These are phyloP conservation scores for Sequoiadendron giganteum DNA, from an alignment of 75 land plant genomes.

Conservation along the genomic window DNA sequence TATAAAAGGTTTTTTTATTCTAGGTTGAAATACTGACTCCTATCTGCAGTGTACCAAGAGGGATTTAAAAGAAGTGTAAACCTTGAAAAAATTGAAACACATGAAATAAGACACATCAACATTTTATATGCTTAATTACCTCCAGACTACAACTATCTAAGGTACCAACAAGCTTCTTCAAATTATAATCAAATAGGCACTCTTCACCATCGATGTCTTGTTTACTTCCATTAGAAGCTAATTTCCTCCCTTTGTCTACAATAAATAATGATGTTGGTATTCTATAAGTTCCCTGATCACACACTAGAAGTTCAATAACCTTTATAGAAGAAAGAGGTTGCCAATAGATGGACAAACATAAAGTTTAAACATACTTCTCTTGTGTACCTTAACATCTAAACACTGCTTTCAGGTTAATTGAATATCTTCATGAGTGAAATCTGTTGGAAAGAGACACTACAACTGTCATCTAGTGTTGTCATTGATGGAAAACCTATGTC, in stretches of 20 bases:
- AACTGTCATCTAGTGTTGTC: too few species aligned
- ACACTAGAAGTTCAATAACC: not conserved
- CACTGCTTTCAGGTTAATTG: conserved; percentile 43
- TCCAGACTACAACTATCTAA: conserved; percentile 53
- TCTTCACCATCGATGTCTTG: conserved; percentile 55
- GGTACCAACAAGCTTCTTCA: conserved; percentile 76
- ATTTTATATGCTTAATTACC: conserved; percentile 27
- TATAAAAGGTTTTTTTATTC: too few species aligned
- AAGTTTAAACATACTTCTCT: not conserved
- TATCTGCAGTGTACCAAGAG: too few species aligned
- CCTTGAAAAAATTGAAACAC: too few species aligned
- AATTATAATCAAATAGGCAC: conserved; percentile 53
- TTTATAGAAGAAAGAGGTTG: not conserved
- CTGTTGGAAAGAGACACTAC: too few species aligned
- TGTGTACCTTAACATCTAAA: conserved; percentile 35
- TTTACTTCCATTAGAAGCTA: conserved; percentile 30
- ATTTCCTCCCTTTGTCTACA: conserved; percentile 40
- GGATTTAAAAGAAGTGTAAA: too few species aligned
- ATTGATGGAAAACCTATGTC: too few species aligned
- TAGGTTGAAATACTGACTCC: too few species aligned
- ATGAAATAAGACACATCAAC: not conserved
- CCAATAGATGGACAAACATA: not conserved
- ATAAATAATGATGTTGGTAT: conserved; percentile 20
- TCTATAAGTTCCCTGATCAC: conserved; percentile 15
- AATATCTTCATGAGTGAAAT: conserved; percentile 80